These are phyloP conservation scores for Acacia confusa DNA, from an alignment of 306 rosid species.

Conservation along the genomic window DNA sequence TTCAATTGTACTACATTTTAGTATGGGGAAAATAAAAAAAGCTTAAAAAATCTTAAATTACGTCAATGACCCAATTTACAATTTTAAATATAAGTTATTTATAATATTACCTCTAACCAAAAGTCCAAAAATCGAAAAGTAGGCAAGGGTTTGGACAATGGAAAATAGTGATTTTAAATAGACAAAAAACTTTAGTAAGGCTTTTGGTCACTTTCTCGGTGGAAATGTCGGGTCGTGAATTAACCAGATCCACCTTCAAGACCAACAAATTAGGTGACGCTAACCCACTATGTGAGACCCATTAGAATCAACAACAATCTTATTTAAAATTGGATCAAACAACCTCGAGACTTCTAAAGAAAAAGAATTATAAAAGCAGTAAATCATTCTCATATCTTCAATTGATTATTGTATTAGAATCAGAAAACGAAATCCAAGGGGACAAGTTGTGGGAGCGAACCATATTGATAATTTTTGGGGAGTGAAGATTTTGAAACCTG, in stretches of 20 bases:
- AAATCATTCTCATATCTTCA: slow-evolving; percentile 30
- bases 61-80: no score
- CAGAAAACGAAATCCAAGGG: slow-evolving; percentile 49
- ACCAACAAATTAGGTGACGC: slow-evolving; percentile 41
- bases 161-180: no score
- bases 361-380: slow-evolving; percentile 35
- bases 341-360: slow-evolving; percentile 30
- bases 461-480: slow-evolving; percentile 49
- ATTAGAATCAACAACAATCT: slow-evolving; percentile 19
- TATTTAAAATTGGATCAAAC: slow-evolving; percentile 36
- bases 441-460: slow-evolving; percentile 60
- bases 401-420: background rate
- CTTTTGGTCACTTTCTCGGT: no score
- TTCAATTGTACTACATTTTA: no score
- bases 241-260: slow-evolving; percentile 53
- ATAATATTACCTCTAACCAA: no score
- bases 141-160: no score
- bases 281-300: slow-evolving; percentile 36
- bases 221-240: no score
- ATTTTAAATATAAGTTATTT: no score
- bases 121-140: no score
- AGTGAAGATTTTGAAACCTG: slow-evolving; percentile 38
- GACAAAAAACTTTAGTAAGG: no score
- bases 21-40: no score
- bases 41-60: no score